Conservation (phyloP, 1,139 yeast genomes). For the Cylindricascospora bacillispora region DNA sequence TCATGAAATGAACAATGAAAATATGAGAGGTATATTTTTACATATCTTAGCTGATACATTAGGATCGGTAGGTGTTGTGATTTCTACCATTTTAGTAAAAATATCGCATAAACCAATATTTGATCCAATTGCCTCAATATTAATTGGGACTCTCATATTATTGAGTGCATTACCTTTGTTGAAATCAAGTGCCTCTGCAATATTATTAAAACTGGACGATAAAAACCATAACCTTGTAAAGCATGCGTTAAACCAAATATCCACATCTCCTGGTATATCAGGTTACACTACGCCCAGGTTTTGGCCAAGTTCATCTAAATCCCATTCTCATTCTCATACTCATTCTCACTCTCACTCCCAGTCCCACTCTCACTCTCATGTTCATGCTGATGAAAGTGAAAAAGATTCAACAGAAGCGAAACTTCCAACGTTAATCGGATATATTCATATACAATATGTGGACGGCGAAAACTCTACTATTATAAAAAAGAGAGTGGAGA, state of each 20-base stretch:
- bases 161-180: constrained; percentile 74
- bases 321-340: constrained; percentile 21
- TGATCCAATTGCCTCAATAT: constrained; percentile 85
- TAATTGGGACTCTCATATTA: constrained; percentile 73
- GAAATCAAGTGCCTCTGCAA: constrained; percentile 63
- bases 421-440: constrained; percentile 33
- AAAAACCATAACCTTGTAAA: constrained; percentile 50
- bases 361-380: constrained; percentile 13
- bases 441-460: constrained; percentile 54
- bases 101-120: constrained; percentile 46
- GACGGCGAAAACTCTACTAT: constrained; percentile 55
- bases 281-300: constrained; percentile 82
- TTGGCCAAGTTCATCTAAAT: constrained; percentile 50
- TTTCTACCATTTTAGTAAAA: constrained; percentile 63
- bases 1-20: constrained; percentile 46
- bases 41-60: constrained; percentile 92
- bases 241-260: constrained; percentile 51
- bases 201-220: constrained; percentile 49
- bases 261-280: constrained; percentile 63
- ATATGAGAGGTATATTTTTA: constrained; percentile 86
- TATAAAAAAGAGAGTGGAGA: constrained; percentile 51
- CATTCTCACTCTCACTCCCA: constrained; percentile 18
- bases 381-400: constrained; percentile 9
- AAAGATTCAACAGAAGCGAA: constrained; percentile 7
- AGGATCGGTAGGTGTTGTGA: constrained; percentile 92